Percentiles rank a stretch among this genome's conserved stretches.
These are phyloP conservation scores for Lactifluus pinguis DNA, from an alignment of 768 basidiomycete genomes.

Conservation along the genomic window DNA sequence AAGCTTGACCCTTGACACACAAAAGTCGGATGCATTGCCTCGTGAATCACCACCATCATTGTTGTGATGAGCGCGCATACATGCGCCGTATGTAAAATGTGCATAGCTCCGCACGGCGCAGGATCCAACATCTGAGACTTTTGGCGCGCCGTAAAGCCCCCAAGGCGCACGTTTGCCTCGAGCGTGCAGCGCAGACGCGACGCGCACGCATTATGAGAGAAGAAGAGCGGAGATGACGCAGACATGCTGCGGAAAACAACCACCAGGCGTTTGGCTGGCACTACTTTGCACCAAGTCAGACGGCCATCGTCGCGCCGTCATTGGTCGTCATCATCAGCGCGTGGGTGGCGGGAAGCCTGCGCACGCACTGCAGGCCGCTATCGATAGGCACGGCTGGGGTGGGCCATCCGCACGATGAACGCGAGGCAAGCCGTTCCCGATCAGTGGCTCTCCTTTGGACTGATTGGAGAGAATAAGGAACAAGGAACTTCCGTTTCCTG, in stretches of 20 bases:
- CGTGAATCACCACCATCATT: neutral
- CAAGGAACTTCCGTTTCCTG: slow-evolving; percentile 9
- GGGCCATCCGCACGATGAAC: slow-evolving; percentile 14
- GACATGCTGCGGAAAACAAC: slow-evolving; percentile 10
- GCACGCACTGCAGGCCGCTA: slow-evolving; percentile 11
- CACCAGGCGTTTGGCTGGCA: slow-evolving; percentile 13
- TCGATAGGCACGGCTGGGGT: slow-evolving; percentile 18
- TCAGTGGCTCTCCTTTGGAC: slow-evolving; percentile 9
- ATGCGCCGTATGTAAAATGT: neutral
- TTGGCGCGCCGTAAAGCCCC: neutral
- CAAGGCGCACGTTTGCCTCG: slow-evolving; percentile 7
- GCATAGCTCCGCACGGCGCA: neutral
- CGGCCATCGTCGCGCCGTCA: slow-evolving; percentile 1
- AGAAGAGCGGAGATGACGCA: slow-evolving; percentile 17
- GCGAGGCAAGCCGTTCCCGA: slow-evolving; percentile 17
- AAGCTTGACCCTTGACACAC: neutral
- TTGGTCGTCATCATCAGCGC: slow-evolving; percentile 12
- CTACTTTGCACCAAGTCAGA: neutral
- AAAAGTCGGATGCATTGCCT: neutral
- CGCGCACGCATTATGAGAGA: neutral
- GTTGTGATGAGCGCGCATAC: neutral
- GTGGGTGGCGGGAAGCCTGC: slow-evolving; percentile 12
- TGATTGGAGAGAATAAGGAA: slow-evolving; percentile 4
- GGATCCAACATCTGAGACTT: neutral
- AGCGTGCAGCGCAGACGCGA: slow-evolving; percentile 10